Percentiles rank a stretch among this genome's conserved stretches.
Conservation (phyloP, 2,329 filamentous ascomycete species). For the Mycocentrospora acerina region DNA sequence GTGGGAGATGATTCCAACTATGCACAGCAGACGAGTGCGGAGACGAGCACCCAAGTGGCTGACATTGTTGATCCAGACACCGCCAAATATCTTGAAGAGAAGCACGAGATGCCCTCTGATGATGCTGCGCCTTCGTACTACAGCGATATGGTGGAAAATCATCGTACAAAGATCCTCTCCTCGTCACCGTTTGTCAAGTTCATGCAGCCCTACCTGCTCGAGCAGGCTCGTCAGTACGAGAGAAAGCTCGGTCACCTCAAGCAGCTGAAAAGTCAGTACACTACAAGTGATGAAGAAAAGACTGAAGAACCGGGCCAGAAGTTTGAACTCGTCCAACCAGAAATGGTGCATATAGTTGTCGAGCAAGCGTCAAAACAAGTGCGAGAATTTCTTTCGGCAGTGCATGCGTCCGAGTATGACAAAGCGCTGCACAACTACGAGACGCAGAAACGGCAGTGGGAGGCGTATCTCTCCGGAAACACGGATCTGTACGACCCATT, state of each 20-base stretch:
- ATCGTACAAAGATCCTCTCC: constrained; percentile 89
- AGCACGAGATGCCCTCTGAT: constrained; percentile 42
- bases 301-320: constrained; percentile 55
- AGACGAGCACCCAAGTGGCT: not conserved
- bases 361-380: constrained; percentile 81
- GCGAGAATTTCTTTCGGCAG: constrained; percentile 89
- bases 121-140: constrained; percentile 91
- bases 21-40: not conserved
- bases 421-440: constrained; percentile 91
- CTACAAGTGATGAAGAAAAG: constrained; percentile 38
- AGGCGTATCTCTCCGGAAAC: constrained; percentile 88
- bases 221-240: constrained; percentile 89
- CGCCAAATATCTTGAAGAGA: constrained; percentile 5
- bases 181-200: constrained; percentile 97
- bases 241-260: constrained; percentile 79
- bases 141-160: constrained; percentile 90
- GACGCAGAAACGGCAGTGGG: constrained; percentile 94
- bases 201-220: constrained; percentile 87
- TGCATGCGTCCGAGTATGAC: constrained; percentile 95
- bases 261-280: constrained; percentile 73
- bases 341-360: constrained; percentile 87
- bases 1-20: constrained; percentile 10
- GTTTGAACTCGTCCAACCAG: constrained; percentile 89
- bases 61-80: constrained; percentile 1
- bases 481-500: constrained; percentile 90